These are phyloP conservation scores for Rusavskia elegans DNA, from an alignment of 495 filamentous ascomycete genomes.

Conservation along the genomic window DNA sequence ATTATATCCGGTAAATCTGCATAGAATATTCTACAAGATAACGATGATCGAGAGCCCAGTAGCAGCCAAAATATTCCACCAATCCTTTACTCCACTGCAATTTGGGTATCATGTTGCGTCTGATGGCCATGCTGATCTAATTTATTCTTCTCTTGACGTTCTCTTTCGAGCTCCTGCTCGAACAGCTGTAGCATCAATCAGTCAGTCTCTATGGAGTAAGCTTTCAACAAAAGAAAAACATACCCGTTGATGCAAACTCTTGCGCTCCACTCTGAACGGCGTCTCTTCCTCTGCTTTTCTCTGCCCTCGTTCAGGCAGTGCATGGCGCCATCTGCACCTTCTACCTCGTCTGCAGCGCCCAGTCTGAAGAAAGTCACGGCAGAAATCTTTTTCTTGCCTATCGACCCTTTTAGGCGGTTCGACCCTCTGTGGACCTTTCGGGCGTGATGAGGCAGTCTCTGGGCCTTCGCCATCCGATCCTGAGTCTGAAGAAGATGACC, in stretches of 20 bases:
- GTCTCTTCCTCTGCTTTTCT: constrained; percentile 11
- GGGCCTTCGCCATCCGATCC: constrained; percentile 25
- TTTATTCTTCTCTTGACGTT: neutral
- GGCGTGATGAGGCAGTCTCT: constrained; percentile 25
- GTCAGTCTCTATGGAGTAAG: neutral
- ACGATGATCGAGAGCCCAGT: too few relatives aligned
- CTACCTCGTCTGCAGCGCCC: constrained; percentile 30
- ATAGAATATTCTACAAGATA: too few relatives aligned
- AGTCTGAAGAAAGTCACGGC: constrained; percentile 29
- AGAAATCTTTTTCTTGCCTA: constrained; percentile 17
- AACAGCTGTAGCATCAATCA: constrained; percentile 8
- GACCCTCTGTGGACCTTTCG: constrained; percentile 25
- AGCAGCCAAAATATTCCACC: neutral
- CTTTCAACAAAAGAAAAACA: constrained; percentile 8
- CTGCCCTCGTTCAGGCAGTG: constrained; percentile 15
- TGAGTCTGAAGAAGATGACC: constrained; percentile 25
- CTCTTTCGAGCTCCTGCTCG: constrained; percentile 15
- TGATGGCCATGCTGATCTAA: neutral
- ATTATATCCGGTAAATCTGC: too few relatives aligned
- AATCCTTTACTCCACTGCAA: neutral
- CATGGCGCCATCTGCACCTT: constrained; percentile 31
- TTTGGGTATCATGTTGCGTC: neutral
- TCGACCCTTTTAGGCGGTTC: constrained; percentile 23
- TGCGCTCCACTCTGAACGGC: neutral
- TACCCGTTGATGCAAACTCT: constrained; percentile 33